phyloP scores from a whole-genome alignment of 208 protist genomes.

The Acanthamoeba divionensis region DNA sequence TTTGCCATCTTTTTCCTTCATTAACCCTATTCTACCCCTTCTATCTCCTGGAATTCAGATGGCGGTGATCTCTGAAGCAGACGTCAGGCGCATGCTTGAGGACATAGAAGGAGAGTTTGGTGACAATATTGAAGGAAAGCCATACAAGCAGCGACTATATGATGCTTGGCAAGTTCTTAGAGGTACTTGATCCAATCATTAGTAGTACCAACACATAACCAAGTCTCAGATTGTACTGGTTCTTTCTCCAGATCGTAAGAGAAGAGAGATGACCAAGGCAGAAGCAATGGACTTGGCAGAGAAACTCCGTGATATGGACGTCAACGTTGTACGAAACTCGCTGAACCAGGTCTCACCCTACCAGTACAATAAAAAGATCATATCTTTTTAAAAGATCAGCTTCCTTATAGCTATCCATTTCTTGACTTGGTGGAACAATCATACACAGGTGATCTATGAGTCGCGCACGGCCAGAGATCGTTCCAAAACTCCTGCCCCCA shows the following conservation, averaged over 20 bases:
- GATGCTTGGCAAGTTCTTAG: neutral
- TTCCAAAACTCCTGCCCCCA: too few relatives aligned
- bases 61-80: neutral
- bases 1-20: too few relatives aligned
- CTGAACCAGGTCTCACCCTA: neutral
- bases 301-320: neutral
- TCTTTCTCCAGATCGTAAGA: conserved; percentile 8
- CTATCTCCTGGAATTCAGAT: too few relatives aligned
- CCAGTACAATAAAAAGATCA: too few relatives aligned
- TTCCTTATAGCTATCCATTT: too few relatives aligned
- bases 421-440: too few relatives aligned
- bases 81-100: neutral
- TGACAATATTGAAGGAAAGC: neutral
- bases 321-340: neutral
- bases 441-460: too few relatives aligned
- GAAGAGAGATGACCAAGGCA: neutral
- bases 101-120: neutral
- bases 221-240: neutral
- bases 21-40: too few relatives aligned
- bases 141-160: neutral
- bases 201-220: neutral
- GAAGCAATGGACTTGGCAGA: neutral
- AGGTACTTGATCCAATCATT: neutral
- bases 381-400: too few relatives aligned
- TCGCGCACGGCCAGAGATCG: too few relatives aligned